phyloP scores from a whole-genome alignment of 177 flowering plant genomes.

The Vitis hybrid region DNA sequence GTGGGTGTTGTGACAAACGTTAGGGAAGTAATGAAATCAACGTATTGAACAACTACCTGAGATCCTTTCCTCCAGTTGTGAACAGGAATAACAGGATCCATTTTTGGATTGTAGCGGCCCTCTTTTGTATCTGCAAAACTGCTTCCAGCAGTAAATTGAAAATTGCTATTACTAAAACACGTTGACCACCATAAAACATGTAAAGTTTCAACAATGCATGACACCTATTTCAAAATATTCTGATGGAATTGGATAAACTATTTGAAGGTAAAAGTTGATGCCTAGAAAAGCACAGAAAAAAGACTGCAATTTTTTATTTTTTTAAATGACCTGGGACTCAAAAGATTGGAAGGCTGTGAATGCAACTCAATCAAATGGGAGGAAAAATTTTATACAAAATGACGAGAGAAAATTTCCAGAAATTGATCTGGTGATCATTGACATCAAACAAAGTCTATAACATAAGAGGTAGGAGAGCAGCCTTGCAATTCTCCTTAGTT shows the following conservation, averaged over 20 bases:
- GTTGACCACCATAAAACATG: slow-evolving; percentile 1
- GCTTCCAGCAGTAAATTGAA: slow-evolving; percentile 29
- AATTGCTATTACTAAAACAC: background rate
- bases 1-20: background rate
- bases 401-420: too few relatives aligned
- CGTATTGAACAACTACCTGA: slow-evolving; percentile 55
- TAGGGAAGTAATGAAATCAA: background rate
- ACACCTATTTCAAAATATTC: background rate
- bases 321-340: too few relatives aligned
- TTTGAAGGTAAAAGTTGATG: background rate
- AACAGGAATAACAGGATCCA: slow-evolving; percentile 88
- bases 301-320: too few relatives aligned
- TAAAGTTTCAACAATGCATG: background rate
- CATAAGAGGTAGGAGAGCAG: too few relatives aligned
- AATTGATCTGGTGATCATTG: too few relatives aligned
- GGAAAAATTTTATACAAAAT: too few relatives aligned
- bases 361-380: too few relatives aligned
- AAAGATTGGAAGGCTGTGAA: too few relatives aligned
- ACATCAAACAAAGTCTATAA: too few relatives aligned
- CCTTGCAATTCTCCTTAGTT: too few relatives aligned
- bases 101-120: slow-evolving; percentile 94
- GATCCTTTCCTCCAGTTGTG: slow-evolving; percentile 98
- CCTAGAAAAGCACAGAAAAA: background rate
- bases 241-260: slow-evolving; percentile 1
- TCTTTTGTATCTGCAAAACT: slow-evolving; percentile 96